Base-by-base conservation (phyloP, 495 filamentous ascomycete species). In the Penicillium mononematosum region DNA sequence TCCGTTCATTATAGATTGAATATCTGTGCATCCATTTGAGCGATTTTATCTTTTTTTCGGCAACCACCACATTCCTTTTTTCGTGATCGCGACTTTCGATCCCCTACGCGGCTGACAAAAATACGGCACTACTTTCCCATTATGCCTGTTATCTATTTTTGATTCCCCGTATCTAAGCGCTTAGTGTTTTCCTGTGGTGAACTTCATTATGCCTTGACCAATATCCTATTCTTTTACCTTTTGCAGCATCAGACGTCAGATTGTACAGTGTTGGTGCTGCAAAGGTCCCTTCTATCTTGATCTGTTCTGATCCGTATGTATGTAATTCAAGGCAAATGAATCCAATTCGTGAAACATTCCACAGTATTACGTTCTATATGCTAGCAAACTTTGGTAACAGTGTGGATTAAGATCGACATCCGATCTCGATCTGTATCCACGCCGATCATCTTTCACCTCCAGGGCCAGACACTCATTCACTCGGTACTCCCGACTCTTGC, bases 31-130 rank as follows among this genome's bases (percentile, higher is more conserved):
- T 51, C 59, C 59, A 59, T 68, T 65, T 60, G 50, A 62, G 61
- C 66, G 56, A 5, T 25, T 25, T 57, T 62, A 9, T 29, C 7
- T 25, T 58, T 61, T 14, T 58, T 31, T 34, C 55, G 43, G 55
- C 63, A 63, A 63, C 60, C 60, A 58, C 17, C 51, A 66, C 63
- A 68, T 39, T 68, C 63, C 50, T 61, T 66, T 59, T 56, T 63
- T 20, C 29, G 50, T 50, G 50, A 61, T 58, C 55, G 22, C 36
- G 45, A 46, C 50, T 56, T 38, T 61, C 39, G 38, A 50, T 59
- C 53, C 53, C 60, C 60, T 56, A 31, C 32, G 47, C 45, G 41
- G 53, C 55, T 38, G 53, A 46, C 32, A 47, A 55, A 55, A 55
- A 42, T 49, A 27, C 24, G 52, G 48, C 44, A 57, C 42, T 41